phyloP scores from a whole-genome alignment of 1,284 basidiomycete species.

The Dichomitus squalens region DNA sequence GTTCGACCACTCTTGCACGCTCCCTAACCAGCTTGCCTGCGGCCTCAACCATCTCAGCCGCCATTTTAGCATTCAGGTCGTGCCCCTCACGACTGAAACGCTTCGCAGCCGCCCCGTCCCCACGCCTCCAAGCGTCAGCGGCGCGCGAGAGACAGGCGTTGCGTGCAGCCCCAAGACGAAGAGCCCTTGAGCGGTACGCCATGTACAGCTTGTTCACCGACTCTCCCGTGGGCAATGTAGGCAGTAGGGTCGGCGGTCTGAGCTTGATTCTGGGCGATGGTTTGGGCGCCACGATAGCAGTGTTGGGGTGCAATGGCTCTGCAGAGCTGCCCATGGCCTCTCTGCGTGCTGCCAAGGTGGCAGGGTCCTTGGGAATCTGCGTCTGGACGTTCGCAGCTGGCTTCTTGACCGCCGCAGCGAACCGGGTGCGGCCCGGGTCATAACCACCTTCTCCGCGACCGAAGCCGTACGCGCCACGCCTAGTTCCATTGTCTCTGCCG shows the following conservation, averaged over 20 bases:
- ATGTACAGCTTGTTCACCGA: constrained; percentile 83
- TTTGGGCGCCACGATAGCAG: constrained; percentile 78
- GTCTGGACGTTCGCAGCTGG: constrained; percentile 36
- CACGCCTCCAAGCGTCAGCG: constrained; percentile 92
- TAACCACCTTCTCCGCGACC: constrained; percentile 47
- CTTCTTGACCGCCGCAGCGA: constrained; percentile 82
- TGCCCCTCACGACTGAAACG: constrained; percentile 93
- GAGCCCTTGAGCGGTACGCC: constrained; percentile 69
- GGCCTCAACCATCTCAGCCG: constrained; percentile 78
- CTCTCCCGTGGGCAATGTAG: constrained; percentile 86
- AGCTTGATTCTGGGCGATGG: constrained; percentile 84
- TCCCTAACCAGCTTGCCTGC: constrained; percentile 82
- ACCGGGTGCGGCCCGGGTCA: constrained; percentile 84
- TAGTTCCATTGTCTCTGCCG: constrained; percentile 40
- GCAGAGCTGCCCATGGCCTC: constrained; percentile 59
- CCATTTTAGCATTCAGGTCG: constrained; percentile 89
- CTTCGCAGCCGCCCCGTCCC: constrained; percentile 94
- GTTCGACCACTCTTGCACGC: constrained; percentile 74
- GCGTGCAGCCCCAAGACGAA: constrained; percentile 90
- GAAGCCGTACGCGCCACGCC: constrained; percentile 42
- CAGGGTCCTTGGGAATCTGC: constrained; percentile 38
- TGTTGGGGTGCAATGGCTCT: constrained; percentile 64
- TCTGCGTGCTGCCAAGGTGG: constrained; percentile 47
- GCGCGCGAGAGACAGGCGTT: constrained; percentile 96
- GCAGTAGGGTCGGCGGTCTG: constrained; percentile 81